Base-by-base conservation (phyloP, 2,329 filamentous ascomycete genomes). In the Fusarium avenaceum region DNA sequence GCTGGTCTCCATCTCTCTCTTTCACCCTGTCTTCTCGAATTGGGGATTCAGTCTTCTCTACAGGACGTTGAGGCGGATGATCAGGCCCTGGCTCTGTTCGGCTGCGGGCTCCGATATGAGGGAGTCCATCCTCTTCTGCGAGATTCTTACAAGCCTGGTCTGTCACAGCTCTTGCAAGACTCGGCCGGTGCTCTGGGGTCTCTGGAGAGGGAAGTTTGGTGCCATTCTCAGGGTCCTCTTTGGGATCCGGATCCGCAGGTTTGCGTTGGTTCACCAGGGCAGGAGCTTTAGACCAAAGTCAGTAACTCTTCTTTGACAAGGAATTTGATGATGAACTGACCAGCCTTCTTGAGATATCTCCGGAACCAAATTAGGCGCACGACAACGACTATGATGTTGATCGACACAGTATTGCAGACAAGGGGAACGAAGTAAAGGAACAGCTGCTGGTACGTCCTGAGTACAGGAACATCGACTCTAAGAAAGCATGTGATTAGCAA, bases 371-470 rank as follows among this genome's bases (percentile, higher is more conserved):
- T 73, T 4, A 86, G 67, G 0, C 85, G 79, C 1, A 83, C 79
- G 14, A 82, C 69, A 5, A 86, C 82, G 7, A 86, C 81, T 9
- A 83, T 51, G 4, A 82, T 80, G 66, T 86, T 86, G 69, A 86
- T 76, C 65, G 85, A 84, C 1, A 80, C 79, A 17, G 84, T 57
- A 56, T 86, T 85, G 0, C 80, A 81, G 3, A 86, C 57, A 9
- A 84, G 78, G 1, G 85, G 83, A 19, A 84, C 74, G 45, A 86
- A 76, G 67, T 86, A 87, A 35, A 86, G 67, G 50, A 80, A 82
- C 5, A 86, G 63, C 66, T 87, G 85, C 68, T 87, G 85, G 58
- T 86, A 86, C 0, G 77, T 79, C 60, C 79, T 79, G 17, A 87
- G 71, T 2, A 76, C 73, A 45, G 85, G 86, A 48, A 86, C 72